These are phyloP conservation scores for Mycena maculata DNA, from an alignment of 768 basidiomycete species.

Conservation along the genomic window DNA sequence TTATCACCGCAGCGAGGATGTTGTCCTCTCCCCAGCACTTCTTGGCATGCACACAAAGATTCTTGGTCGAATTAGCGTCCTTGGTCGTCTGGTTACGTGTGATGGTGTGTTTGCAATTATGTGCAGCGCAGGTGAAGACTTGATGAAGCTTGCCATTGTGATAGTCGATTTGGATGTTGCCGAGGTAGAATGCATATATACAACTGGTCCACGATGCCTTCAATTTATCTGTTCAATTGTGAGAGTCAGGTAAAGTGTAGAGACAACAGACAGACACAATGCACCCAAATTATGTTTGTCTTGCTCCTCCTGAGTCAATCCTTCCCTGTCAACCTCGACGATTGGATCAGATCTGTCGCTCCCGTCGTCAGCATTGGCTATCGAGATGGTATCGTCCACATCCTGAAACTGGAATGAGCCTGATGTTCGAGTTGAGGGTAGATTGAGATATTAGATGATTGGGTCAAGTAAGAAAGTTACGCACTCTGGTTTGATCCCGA, in stretches of 20 bases:
- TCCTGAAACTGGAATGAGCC: too few relatives aligned
- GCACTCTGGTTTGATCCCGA: too few relatives aligned
- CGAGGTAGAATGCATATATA: too few relatives aligned
- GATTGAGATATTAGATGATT: too few relatives aligned
- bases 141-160: not conserved
- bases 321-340: not conserved
- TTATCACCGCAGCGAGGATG: not conserved
- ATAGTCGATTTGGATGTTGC: too few relatives aligned
- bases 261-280: not conserved
- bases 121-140: not conserved
- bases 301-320: not conserved
- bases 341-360: not conserved
- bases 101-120: not conserved
- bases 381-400: too few relatives aligned
- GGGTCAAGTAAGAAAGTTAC: too few relatives aligned
- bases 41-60: not conserved
- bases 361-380: not conserved
- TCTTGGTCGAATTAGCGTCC: not conserved
- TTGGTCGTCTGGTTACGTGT: not conserved
- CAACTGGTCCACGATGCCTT: not conserved
- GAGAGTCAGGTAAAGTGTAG: not conserved
- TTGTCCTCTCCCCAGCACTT: constrained; percentile 4
- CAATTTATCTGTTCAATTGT: not conserved
- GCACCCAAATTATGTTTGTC: constrained; percentile 1
- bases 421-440: too few relatives aligned